These are phyloP conservation scores for Juglanconis oblonga DNA, from an alignment of 2,329 filamentous ascomycete genomes.

Conservation along the genomic window DNA sequence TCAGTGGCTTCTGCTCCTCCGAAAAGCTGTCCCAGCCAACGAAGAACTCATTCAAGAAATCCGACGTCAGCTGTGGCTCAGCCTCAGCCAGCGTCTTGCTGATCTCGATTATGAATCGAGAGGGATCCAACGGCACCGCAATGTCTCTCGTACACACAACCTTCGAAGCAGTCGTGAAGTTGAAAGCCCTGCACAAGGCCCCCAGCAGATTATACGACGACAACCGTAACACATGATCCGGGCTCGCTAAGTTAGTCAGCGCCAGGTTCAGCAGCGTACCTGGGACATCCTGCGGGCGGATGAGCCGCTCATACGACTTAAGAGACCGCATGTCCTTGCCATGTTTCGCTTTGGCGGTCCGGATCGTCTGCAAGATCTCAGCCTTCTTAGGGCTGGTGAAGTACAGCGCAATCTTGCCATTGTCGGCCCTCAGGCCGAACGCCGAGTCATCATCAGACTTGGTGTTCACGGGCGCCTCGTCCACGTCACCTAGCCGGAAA, in stretches of 20 bases:
- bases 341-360: slow-evolving; percentile 60
- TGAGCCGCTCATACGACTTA: slow-evolving; percentile 62
- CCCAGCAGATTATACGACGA: slow-evolving; percentile 67
- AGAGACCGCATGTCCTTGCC: slow-evolving; percentile 59
- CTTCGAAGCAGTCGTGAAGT: slow-evolving; percentile 59
- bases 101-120: slow-evolving; percentile 62
- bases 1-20: slow-evolving; percentile 64
- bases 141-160: slow-evolving; percentile 65
- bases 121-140: slow-evolving; percentile 60
- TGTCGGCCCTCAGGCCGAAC: slow-evolving; percentile 66
- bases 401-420: slow-evolving; percentile 69
- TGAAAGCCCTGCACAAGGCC: slow-evolving; percentile 65
- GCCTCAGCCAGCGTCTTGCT: slow-evolving; percentile 61
- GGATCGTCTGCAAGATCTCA: slow-evolving; percentile 62
- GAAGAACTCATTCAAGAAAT: slow-evolving; percentile 72
- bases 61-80: slow-evolving; percentile 65
- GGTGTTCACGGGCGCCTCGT: slow-evolving; percentile 63
- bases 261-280: slow-evolving; percentile 67
- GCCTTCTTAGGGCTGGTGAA: slow-evolving; percentile 64
- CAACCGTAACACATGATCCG: slow-evolving; percentile 57
- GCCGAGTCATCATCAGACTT: slow-evolving; percentile 64
- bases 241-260: slow-evolving; percentile 63
- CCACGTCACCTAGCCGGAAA: slow-evolving; percentile 64
- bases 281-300: slow-evolving; percentile 68
- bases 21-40: slow-evolving; percentile 69